A percentile compares a stretch with the other conserved stretches of the same genome.
These are phyloP conservation scores for Scleroderma citrinum DNA, from an alignment of 768 basidiomycete genomes.

Conservation along the genomic window DNA sequence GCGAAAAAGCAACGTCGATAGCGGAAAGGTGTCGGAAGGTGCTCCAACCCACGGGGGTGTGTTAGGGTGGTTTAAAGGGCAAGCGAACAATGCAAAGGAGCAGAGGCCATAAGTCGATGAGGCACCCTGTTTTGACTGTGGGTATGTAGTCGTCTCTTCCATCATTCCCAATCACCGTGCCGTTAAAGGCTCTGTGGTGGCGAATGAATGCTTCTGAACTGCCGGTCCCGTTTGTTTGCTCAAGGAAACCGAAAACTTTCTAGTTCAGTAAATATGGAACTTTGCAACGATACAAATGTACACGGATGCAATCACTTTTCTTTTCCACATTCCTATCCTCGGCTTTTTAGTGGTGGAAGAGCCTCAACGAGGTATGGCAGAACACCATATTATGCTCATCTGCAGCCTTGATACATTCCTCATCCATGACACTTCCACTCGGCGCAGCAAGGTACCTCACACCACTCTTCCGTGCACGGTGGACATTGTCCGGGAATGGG, in stretches of 20 bases:
- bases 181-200: too few relatives aligned
- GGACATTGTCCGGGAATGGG: conserved; percentile 99
- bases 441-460: conserved; percentile 90
- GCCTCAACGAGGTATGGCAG: conserved; percentile 77
- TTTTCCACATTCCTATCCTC: neutral
- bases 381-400: conserved; percentile 92
- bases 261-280: neutral
- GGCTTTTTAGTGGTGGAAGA: conserved; percentile 76
- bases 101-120: too few relatives aligned
- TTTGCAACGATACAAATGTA: neutral
- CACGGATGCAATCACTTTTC: neutral
- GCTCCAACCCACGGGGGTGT: neutral
- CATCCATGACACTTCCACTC: conserved; percentile 95
- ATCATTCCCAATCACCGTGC: too few relatives aligned
- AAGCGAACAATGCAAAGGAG: neutral
- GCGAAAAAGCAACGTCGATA: neutral
- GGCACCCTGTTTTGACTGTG: too few relatives aligned
- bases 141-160: too few relatives aligned
- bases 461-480: conserved; percentile 87
- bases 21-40: neutral
- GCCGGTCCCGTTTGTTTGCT: too few relatives aligned
- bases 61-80: neutral
- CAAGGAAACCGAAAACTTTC: too few relatives aligned
- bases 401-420: conserved; percentile 92
- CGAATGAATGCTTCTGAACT: too few relatives aligned